These are phyloP conservation scores for Russula compacta DNA, from an alignment of 768 basidiomycete species.

Conservation along the genomic window DNA sequence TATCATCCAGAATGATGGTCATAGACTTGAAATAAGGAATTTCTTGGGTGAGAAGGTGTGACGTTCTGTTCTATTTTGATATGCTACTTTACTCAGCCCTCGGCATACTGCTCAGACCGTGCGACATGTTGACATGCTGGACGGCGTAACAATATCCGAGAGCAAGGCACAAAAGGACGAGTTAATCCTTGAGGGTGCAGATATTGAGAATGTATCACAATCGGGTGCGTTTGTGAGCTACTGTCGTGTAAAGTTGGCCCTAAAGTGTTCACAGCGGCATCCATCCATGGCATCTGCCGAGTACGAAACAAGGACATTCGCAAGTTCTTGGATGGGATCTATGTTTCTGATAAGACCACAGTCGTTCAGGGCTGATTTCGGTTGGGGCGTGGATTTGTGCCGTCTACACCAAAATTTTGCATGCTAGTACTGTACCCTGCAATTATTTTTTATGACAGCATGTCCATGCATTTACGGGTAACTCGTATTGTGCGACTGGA, in stretches of 20 bases:
- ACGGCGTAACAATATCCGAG: constrained; percentile 75
- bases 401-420: constrained; percentile 23
- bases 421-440: constrained; percentile 24
- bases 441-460: constrained; percentile 26
- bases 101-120: constrained; percentile 49
- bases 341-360: constrained; percentile 76
- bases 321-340: constrained; percentile 94
- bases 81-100: neutral
- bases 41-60: constrained; percentile 89
- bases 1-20: constrained; percentile 75
- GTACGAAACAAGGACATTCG: constrained; percentile 99
- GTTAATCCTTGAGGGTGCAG: constrained; percentile 88
- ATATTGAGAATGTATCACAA: constrained; percentile 95
- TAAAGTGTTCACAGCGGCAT: constrained; percentile 54
- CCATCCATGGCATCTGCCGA: constrained; percentile 92
- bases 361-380: constrained; percentile 29
- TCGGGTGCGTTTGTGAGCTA: constrained; percentile 47
- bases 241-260: neutral
- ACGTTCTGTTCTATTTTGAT: neutral
- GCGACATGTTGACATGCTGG: constrained; percentile 86
- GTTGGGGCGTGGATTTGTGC: neutral
- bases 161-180: constrained; percentile 93
- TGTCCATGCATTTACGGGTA: constrained; percentile 10
- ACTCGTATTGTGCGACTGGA: neutral
- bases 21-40: constrained; percentile 81